Evolutionary conservation across 768 basidiomycete genomes (phyloP), one percentile per base, ranked within the genome.

Genomic region (Pleurotus tuoliensis): DNA sequence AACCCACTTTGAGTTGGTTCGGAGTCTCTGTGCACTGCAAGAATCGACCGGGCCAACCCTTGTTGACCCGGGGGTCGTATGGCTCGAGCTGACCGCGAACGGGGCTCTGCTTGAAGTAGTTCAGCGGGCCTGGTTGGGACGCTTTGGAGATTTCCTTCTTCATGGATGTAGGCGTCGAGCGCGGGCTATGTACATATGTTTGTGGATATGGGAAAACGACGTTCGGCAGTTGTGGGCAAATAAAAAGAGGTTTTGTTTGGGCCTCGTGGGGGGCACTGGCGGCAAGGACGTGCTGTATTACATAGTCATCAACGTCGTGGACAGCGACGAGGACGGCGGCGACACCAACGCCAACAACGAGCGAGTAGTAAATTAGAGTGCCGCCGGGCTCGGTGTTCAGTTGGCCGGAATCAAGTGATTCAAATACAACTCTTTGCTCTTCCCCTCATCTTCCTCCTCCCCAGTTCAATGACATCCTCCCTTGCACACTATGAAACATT

Each of bases 401-500:
- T 25, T 50, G 25, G 15, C 48, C 48, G 48, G 48, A 27, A 50
- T 34, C 48, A 50, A 20, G 48, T 27, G 15, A 30, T 50, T 50
- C 48, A 50, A 34, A 50, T 15, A 25, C n/a, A 50, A 20, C 15
- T 20, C 15, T 13, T 20, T 50, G 18, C 20, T 45, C 58, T 49
- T 48, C 51, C 44, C 43, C 51, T 53, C 56, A 55, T 45, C 39
- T 55, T 47, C 47, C 50, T 58, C 60, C 57, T 41, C 50, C 58
- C 16, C 47, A 57, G 61, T 65, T 59, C 67, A 60, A 90, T 90
- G 87, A 76, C 86, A 61, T 78, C 80, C 48, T 76, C 82, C 40
- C 70, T 87, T 63, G 83, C 82, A 59, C 84, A 76, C 68, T 96
- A 96, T 71, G 93, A 95, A 67, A 72, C 80, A 24, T 90, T 94